Evolutionary conservation across 306 rosid genomes (phyloP).

Genomic region (Elaeagnus macrophylla): DNA sequence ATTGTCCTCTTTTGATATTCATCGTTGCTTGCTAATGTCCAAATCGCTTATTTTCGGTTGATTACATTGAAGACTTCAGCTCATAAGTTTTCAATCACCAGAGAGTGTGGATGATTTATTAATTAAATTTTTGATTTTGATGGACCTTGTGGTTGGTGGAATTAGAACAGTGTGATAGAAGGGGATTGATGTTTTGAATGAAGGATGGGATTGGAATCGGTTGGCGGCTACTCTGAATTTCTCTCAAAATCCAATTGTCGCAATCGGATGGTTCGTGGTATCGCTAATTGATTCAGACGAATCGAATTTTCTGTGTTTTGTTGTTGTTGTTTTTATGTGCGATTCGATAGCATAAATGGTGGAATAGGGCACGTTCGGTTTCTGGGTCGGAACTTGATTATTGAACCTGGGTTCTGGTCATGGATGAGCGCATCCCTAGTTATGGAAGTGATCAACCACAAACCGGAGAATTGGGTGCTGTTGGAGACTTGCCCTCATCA

Average conservation of each 20-base stretch:
- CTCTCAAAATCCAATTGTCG: conserved; percentile 1
- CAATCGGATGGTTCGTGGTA: conserved; percentile 7
- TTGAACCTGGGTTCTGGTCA: conserved; percentile 42
- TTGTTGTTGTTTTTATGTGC: conserved; percentile 7
- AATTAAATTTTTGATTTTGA: background rate
- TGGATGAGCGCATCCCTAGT: conserved; percentile 60
- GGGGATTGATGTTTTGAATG: background rate
- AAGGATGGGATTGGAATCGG: conserved; percentile 84
- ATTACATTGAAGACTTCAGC: background rate
- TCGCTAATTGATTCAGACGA: background rate
- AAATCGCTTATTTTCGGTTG: background rate
- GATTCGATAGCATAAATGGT: conserved; percentile 24
- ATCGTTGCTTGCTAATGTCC: background rate
- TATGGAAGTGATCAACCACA: conserved; percentile 40
- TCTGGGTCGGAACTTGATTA: conserved; percentile 38
- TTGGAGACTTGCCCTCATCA: conserved; percentile 14
- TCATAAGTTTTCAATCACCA: background rate
- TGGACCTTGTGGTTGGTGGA: conserved; percentile 18
- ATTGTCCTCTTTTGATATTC: background rate
- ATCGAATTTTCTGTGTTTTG: background rate
- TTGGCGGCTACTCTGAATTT: conserved; percentile 37
- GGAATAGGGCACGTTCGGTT: conserved; percentile 34
- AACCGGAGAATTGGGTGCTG: conserved; percentile 19
- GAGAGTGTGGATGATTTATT: background rate
- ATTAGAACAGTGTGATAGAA: conserved; percentile 15